Conservation (phyloP, 192 early-diverging fungal species). For the Oehlia diaphana region DNA sequence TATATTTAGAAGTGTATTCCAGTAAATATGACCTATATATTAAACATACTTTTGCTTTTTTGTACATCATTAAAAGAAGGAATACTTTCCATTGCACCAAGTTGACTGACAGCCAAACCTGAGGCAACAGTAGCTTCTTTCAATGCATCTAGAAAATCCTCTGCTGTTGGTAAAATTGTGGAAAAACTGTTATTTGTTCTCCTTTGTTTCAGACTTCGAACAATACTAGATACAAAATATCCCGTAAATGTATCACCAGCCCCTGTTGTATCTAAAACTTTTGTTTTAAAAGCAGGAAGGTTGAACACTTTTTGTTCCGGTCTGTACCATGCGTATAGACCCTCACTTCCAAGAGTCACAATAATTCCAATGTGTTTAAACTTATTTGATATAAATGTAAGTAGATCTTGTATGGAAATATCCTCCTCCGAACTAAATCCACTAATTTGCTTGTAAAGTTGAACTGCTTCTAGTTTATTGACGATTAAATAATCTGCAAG, state of each 20-base stretch:
- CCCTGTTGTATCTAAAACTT: conserved; percentile 59
- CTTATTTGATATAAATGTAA: conserved; percentile 31
- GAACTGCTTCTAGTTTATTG: conserved; percentile 75
- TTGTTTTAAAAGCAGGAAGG: conserved; percentile 44
- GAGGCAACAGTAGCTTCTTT: conserved; percentile 62
- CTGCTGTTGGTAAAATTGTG: conserved; percentile 8
- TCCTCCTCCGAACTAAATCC: background rate
- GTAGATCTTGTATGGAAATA: conserved; percentile 30
- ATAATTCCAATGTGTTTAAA: conserved; percentile 56
- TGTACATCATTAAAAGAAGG: conserved; percentile 51
- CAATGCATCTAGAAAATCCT: conserved; percentile 49
- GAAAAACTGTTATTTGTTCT: background rate
- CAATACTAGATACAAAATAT: conserved; percentile 62
- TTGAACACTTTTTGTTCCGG: conserved; percentile 42
- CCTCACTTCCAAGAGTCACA: conserved; percentile 69
- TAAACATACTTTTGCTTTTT: background rate
- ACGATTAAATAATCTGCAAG: conserved; percentile 75
- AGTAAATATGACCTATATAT: background rate
- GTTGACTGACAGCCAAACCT: conserved; percentile 62
- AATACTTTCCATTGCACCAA: conserved; percentile 69
- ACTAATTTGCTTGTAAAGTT: conserved; percentile 39
- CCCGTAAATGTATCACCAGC: conserved; percentile 71
- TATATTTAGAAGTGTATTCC: no score
- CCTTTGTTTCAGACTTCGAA: conserved; percentile 37
- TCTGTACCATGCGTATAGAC: conserved; percentile 52